Evolutionary conservation across 768 basidiomycete species (phyloP), one percentile per base, ranked within the genome.

Genomic region (Boletus speciosus): DNA sequence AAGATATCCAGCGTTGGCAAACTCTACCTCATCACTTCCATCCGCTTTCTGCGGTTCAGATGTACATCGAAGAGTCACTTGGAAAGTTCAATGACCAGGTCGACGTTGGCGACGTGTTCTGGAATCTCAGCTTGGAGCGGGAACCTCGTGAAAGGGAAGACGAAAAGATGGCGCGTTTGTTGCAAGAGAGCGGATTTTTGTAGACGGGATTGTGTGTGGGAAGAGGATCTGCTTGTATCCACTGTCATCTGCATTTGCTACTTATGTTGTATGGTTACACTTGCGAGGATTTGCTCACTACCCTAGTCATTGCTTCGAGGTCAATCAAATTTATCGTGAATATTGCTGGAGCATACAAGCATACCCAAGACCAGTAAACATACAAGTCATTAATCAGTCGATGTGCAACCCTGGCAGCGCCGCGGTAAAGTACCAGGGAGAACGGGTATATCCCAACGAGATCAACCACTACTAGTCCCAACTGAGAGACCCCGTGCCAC

Each of bases 1-100:
- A 86, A 58, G 94, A 98, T 69, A 98, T 99, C 69, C 91, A 97
- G 68, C 87, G 92, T 29, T 98, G 95, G 84, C 97, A 99, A 69
- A 81, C 88, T 6, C 84, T 85, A 59, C 85, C 90, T 2, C 98
- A 93, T 76, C 94, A 96, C 70, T 83, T 96, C 58, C 78, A 81
- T 34, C 73, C 78, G 6, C 82, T 95, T 15, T 77, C 81, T 0
- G 56, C 77, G 1, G 83, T 98, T 27, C 81, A 83, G 51, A 75
- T 78, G 27, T 97, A 85, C 69, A 82, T 99, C 57, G 86, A 88
- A 56, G 86, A 90, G 45, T 84, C 85, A 2, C 77, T 98, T 58
- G 81, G 81, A 57, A 81, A 83, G 69, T 87, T 83, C 68, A 81
- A 68, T 55, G 85, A 88, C 62, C 81, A 83, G 21, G 76, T 78